Evolutionary conservation across 2,329 filamentous ascomycete species (phyloP).

Genomic region (Coniella vitis): DNA sequence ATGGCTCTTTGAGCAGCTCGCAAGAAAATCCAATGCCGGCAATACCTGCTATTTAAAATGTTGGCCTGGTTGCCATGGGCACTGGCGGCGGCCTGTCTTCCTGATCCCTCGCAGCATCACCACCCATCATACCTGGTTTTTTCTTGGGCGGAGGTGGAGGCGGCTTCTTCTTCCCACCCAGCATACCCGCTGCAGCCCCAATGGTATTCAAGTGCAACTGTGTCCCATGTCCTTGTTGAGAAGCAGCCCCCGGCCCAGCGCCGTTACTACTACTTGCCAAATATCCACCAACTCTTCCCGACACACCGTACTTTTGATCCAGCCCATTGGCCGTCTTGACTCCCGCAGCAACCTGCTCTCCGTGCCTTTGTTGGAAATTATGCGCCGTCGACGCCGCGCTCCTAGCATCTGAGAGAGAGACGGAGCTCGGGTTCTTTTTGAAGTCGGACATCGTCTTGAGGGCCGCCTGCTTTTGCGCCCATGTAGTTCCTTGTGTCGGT

Average conservation of each 20-base stretch:
- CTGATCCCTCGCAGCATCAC: constrained; percentile 19
- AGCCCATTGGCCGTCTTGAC: constrained; percentile 48
- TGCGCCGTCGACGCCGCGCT: constrained; percentile 55
- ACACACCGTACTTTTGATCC: constrained; percentile 55
- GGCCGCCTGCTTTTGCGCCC: constrained; percentile 58
- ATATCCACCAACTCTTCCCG: constrained; percentile 29
- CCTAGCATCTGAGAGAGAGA: constrained; percentile 52
- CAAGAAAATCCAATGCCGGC: too few relatives aligned
- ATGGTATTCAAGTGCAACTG: constrained; percentile 11
- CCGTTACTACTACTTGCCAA: constrained; percentile 7
- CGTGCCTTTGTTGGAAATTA: constrained; percentile 64
- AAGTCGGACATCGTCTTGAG: constrained; percentile 53
- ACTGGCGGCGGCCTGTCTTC: constrained; percentile 41
- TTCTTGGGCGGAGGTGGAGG: constrained; percentile 47
- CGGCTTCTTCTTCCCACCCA: constrained; percentile 47
- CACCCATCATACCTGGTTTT: constrained; percentile 29
- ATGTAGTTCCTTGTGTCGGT: constrained; percentile 48
- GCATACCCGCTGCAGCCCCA: constrained; percentile 18
- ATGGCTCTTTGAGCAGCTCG: too few relatives aligned
- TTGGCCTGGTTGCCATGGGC: constrained; percentile 44
- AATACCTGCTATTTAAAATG: constrained; percentile 34
- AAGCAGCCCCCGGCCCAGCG: not conserved
- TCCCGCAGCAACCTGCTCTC: constrained; percentile 59
- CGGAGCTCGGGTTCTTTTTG: constrained; percentile 53
- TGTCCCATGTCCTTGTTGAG: not conserved